A percentile compares a stretch with the other conserved stretches of the same genome.
Conservation (phyloP, 2,329 filamentous ascomycete genomes). For the Botrytis pseudocinerea region DNA sequence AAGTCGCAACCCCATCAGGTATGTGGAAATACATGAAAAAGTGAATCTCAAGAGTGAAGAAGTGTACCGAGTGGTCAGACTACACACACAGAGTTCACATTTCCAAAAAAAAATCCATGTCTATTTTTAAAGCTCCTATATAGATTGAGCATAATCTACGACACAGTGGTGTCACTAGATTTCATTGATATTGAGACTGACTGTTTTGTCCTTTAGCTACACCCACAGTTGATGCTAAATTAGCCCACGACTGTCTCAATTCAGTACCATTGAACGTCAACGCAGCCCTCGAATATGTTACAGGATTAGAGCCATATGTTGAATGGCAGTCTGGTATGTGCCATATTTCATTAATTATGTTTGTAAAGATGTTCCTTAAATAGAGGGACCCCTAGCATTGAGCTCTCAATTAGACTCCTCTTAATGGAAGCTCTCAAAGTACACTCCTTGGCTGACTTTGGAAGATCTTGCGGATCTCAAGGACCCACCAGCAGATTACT, state of each 20-base stretch:
- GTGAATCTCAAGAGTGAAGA: neutral
- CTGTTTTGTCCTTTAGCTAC: slow-evolving; percentile 29
- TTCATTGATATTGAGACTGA: slow-evolving; percentile 4
- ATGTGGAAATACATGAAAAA: neutral
- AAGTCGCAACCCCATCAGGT: slow-evolving; percentile 31
- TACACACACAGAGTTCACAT: neutral
- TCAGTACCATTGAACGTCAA: slow-evolving; percentile 37
- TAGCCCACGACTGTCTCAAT: slow-evolving; percentile 39
- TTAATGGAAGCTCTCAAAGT: neutral
- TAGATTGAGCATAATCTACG: neutral
- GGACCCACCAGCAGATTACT: slow-evolving; percentile 53
- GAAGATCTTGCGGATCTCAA: slow-evolving; percentile 44
- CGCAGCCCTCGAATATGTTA: slow-evolving; percentile 34
- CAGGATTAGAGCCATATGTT: slow-evolving; percentile 36
- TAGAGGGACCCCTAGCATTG: neutral
- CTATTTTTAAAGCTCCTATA: no score
- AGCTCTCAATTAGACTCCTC: neutral
- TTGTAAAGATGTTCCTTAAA: neutral
- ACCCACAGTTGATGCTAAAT: slow-evolving; percentile 35
- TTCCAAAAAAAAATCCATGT: neutral
- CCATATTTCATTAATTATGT: neutral
- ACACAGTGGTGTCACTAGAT: neutral
- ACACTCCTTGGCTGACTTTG: slow-evolving; percentile 14
- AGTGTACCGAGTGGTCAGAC: neutral
- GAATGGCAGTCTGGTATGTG: slow-evolving; percentile 39